Evolutionary conservation across 768 basidiomycete species (phyloP).

Genomic region (Crassisporium funariophilum): DNA sequence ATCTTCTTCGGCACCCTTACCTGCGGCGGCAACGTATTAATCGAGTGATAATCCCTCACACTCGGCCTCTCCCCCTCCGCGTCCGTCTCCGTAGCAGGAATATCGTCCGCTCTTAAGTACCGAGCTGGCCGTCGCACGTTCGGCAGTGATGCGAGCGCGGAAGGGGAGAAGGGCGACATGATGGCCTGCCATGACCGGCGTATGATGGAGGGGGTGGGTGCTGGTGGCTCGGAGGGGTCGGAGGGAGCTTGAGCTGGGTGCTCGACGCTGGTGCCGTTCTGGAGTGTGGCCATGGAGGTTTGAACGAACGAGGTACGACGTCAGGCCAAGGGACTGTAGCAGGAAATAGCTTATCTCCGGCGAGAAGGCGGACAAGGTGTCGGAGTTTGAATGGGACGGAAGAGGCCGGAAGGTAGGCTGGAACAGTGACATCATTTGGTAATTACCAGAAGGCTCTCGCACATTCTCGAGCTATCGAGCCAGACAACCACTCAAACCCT

Average conservation of each 20-base stretch:
- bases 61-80: constrained; percentile 57
- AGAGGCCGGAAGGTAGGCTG: constrained; percentile 7
- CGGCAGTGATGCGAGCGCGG: constrained; percentile 56
- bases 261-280: background rate
- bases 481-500: constrained; percentile 14
- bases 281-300: background rate
- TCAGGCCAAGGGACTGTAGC: background rate
- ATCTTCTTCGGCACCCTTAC: constrained; percentile 84
- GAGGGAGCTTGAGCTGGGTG: constrained; percentile 7
- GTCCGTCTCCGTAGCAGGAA: constrained; percentile 60
- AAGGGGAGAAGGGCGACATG: constrained; percentile 63
- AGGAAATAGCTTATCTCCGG: background rate
- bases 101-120: constrained; percentile 73
- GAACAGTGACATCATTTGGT: constrained; percentile 33
- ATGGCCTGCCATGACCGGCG: constrained; percentile 63
- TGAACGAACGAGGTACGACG: too few species aligned
- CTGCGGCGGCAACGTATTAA: constrained; percentile 61
- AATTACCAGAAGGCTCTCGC: constrained; percentile 30
- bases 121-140: constrained; percentile 42
- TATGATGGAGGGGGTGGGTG: constrained; percentile 40
- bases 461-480: constrained; percentile 5
- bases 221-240: constrained; percentile 4
- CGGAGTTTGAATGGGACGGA: constrained; percentile 4
- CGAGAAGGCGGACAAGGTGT: background rate
- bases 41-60: constrained; percentile 75